A percentile compares a stretch with the other conserved stretches of the same genome.
Conservation (phyloP, 2,329 filamentous ascomycete species). For the Lecanicillium sp. region DNA sequence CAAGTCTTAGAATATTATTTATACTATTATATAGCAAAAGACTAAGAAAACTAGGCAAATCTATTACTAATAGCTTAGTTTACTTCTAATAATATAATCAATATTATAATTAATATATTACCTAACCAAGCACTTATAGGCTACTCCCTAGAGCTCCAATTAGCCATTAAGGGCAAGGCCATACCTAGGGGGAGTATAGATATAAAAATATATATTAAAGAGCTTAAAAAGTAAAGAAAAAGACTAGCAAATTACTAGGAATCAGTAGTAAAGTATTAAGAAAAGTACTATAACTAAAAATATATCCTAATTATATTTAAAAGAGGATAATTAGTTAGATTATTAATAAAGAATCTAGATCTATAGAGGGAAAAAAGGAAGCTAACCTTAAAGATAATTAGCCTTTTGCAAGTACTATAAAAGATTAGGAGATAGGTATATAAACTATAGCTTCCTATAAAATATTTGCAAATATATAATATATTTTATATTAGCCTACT, state of each 20-base stretch:
- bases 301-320: background rate
- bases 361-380: background rate
- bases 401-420: background rate
- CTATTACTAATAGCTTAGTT: background rate
- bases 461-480: constrained; percentile 1
- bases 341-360: background rate
- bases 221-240: background rate
- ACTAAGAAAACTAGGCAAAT: background rate
- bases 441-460: background rate
- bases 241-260: background rate
- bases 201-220: background rate
- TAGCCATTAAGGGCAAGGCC: background rate
- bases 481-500: constrained; percentile 1
- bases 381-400: background rate
- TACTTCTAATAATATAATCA: background rate
- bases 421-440: background rate
- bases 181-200: background rate
- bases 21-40: background rate
- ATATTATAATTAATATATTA: background rate
- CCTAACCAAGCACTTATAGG: background rate
- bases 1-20: background rate
- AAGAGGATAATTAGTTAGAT: background rate
- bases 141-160: no score
- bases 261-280: background rate
- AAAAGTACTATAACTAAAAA: background rate